phyloP scores from a whole-genome alignment of 768 basidiomycete species.

The Tricholoma sp. region DNA sequence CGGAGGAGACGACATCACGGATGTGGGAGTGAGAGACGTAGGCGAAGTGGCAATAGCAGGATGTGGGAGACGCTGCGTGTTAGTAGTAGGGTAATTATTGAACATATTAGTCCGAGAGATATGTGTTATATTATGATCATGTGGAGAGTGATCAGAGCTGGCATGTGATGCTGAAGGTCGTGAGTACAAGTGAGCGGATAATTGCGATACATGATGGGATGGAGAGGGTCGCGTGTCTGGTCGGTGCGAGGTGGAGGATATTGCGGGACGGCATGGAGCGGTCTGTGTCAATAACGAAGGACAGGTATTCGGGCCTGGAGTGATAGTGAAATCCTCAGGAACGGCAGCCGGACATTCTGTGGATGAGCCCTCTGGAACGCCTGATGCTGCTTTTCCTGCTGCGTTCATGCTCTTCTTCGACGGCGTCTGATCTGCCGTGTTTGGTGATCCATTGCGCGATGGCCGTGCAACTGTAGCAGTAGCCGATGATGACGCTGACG shows the following conservation, averaged over 20 bases:
- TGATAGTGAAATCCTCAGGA: constrained; percentile 6
- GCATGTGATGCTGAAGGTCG: constrained; percentile 23
- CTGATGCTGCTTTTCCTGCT: constrained; percentile 19
- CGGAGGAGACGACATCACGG: constrained; percentile 14
- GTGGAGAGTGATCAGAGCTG: constrained; percentile 16
- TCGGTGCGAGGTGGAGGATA: constrained; percentile 20
- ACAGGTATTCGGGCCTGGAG: constrained; percentile 19
- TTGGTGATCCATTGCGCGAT: constrained; percentile 35
- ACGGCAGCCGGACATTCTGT: constrained; percentile 15
- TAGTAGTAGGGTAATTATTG: constrained; percentile 14
- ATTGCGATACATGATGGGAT: constrained; percentile 34
- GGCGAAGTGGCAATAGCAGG: constrained; percentile 6
- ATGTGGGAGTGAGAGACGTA: constrained; percentile 23
- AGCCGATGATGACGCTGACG: constrained; percentile 36
- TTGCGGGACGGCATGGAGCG: constrained; percentile 36
- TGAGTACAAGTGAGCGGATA: constrained; percentile 35
- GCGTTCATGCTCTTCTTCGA: constrained; percentile 19
- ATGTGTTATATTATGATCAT: constrained; percentile 12
- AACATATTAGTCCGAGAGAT: constrained; percentile 1
- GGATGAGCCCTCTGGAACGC: neutral
- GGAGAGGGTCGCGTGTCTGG: constrained; percentile 29
- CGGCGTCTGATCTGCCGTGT: constrained; percentile 14
- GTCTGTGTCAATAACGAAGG: constrained; percentile 64
- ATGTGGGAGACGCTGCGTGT: constrained; percentile 6
- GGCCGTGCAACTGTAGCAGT: constrained; percentile 35